Base-by-base conservation (phyloP, 108 stramenopile species). In the Poteriospumella lacustris region DNA sequence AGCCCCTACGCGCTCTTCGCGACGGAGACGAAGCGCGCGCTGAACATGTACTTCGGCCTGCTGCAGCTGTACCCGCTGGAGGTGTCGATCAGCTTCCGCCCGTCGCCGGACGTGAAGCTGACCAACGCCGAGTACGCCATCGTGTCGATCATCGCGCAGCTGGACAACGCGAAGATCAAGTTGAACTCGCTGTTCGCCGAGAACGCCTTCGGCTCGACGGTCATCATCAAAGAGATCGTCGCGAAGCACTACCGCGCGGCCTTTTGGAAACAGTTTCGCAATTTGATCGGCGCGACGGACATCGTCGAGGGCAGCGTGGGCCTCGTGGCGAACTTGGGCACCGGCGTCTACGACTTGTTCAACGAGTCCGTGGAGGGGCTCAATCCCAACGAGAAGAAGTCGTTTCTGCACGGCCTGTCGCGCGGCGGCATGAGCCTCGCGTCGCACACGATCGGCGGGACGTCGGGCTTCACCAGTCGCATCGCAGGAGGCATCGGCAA, bases 281-380 rank as follows among this genome's bases (percentile, higher is more conserved):
- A 44, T 5, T 42, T 73, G 28, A 42, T 73, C 9, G 70, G 70
- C 31, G 15, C 44, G 33, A 38, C 70, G 28, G 70, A 73, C 24
- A 3, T 73, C 42, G 47, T 73, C 28, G 70, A 73, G 36, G 70
- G 70, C n/a, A 29, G n/a, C 19, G 70, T 73, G 70, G 70, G 33
- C 9, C 31, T 73, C 9, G 44, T 73, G 15, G 43, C 41, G 3
- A 73, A 73, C 42, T 3, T 73, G 26, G 70, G 70, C 9, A 42
- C 70, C 3, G 70, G 70, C 3, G 5, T 73, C 29, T 73, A 73
- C 36, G 70, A 73, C 42, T 38, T 73, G 38, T 73, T 73, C 31
- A 33, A 73, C 36, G 70, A 73, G 41, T 34, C 70, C 3, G 36
- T 73, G 28, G 70, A 73, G 28, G 70, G 70, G 5, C 47, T 73